Percentiles rank a stretch among this genome's conserved stretches.
Evolutionary conservation across 805 yeast species (phyloP).

Genomic region (Saccharomyces eubayanus): DNA sequence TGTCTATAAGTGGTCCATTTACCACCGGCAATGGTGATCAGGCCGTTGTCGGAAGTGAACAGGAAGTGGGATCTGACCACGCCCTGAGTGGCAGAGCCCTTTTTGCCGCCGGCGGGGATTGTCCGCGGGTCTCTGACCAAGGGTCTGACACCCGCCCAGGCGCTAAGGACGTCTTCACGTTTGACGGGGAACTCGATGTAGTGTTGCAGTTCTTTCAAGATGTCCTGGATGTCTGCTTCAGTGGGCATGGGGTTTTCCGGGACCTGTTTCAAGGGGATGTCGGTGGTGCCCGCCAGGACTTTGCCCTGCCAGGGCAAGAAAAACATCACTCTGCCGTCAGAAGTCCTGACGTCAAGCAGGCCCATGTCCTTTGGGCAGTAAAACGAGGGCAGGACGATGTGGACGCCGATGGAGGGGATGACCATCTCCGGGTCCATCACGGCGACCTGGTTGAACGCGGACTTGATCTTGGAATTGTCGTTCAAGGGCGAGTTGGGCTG

Average conservation of each 20-base stretch:
- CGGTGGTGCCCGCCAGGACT: slow-evolving; percentile 94
- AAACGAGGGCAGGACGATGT: slow-evolving; percentile 83
- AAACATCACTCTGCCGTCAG: slow-evolving; percentile 94
- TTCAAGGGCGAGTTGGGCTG: slow-evolving; percentile 4
- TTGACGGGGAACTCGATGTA: slow-evolving; percentile 83
- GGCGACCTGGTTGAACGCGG: slow-evolving; percentile 25
- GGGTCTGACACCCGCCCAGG: slow-evolving; percentile 97
- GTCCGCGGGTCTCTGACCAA: slow-evolving; percentile 74
- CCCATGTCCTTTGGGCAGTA: slow-evolving; percentile 86
- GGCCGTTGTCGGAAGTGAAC: slow-evolving; percentile 60
- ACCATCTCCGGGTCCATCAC: slow-evolving; percentile 60
- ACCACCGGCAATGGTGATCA: slow-evolving; percentile 90
- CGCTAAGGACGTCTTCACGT: slow-evolving; percentile 84
- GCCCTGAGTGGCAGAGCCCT: slow-evolving; percentile 61
- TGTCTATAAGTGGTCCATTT: slow-evolving; percentile 98
- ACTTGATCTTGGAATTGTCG: not conserved
- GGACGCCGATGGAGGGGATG: slow-evolving; percentile 92
- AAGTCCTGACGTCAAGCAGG: slow-evolving; percentile 79
- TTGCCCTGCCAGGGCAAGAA: slow-evolving; percentile 98
- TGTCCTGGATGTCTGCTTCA: slow-evolving; percentile 83
- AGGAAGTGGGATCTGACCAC: slow-evolving; percentile 85
- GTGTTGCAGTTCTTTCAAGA: slow-evolving; percentile 78
- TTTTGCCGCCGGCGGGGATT: slow-evolving; percentile 34
- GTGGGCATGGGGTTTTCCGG: slow-evolving; percentile 75
- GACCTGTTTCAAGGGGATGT: slow-evolving; percentile 66